A percentile compares a stretch with the other conserved stretches of the same genome.
These are phyloP conservation scores for Pleurotus ostreatus DNA, from an alignment of 768 basidiomycete species.

Conservation along the genomic window DNA sequence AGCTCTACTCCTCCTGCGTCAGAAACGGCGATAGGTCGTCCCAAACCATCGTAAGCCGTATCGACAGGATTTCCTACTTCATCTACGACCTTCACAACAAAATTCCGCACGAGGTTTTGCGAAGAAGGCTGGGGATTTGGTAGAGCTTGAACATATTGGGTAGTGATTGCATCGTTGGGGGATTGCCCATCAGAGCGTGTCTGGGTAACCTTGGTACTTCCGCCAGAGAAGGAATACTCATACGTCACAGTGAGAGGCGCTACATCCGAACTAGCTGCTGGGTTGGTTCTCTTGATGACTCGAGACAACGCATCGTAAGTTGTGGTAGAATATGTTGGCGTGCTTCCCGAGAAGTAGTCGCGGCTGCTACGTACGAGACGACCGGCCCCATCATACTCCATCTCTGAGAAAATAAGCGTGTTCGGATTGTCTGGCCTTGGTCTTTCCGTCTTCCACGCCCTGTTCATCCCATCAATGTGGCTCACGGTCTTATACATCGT, in stretches of 20 bases:
- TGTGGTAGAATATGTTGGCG: neutral
- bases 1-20: slow-evolving; percentile 2
- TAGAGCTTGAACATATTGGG: slow-evolving; percentile 1
- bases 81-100: neutral
- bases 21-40: neutral
- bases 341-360: slow-evolving; percentile 3
- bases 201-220: slow-evolving; percentile 1
- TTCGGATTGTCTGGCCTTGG: neutral
- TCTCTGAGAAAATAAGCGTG: neutral
- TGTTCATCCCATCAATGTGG: slow-evolving; percentile 1
- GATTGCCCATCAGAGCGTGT: neutral
- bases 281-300: neutral
- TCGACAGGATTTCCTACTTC: neutral
- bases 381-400: slow-evolving; percentile 2
- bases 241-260: neutral
- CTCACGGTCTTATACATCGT: neutral
- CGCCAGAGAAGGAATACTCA: neutral
- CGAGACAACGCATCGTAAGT: neutral
- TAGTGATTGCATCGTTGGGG: neutral
- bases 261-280: neutral
- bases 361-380: neutral
- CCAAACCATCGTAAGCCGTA: neutral
- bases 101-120: slow-evolving; percentile 1
- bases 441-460: neutral
- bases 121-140: slow-evolving; percentile 1